Evolutionary conservation across 495 filamentous ascomycete species (phyloP), one percentile per base, ranked within the genome.

Genomic region (Daldinia grandis): DNA sequence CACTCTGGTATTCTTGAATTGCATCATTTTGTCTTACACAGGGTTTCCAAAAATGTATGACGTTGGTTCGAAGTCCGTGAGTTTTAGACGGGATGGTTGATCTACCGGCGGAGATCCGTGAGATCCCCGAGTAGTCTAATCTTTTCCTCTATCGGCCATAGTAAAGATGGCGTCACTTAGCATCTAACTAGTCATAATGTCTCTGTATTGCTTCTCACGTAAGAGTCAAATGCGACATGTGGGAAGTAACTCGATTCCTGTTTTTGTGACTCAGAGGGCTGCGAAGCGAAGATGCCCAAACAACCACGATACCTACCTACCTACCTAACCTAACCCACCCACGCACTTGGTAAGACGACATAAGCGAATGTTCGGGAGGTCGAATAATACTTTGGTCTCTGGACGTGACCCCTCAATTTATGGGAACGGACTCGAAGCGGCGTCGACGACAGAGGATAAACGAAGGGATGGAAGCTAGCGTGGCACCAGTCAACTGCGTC

Each of bases 341-440:
- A 24, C 42, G 42, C 19, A 47, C 42, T 47, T 47, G 42, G 42
- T 47, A 47, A 47, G 17, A 66, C 12, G 51, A 53, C 14, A 58
- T 33, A 58, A 44, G 49, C 49, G 44, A 64, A 21, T 61, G 2
- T 2, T 17, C 28, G 27, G 27, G 50, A 56, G 49, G 51, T 57
- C 57, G 40, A 64, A 64, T 53, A 50, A 33, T 56, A 58, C 17
- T 33, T 58, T 35, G 21, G 25, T 10, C 19, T 38, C 21, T 47
- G 12, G 64, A 25, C 15, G 14, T 25, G 19, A 61, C 69, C 69
- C 61, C 69, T 65, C 60, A 65, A 72, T 72, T 72, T 72, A 68
- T 72, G 69, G 67, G 64, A 68, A 72, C 69, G 21, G 33, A 53
- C 50, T 64, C 5, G 50, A 61, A 27, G 54, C 64, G 30, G 69